These are phyloP conservation scores for Tricholoma saponaceum DNA, from an alignment of 768 basidiomycete species.

Conservation along the genomic window DNA sequence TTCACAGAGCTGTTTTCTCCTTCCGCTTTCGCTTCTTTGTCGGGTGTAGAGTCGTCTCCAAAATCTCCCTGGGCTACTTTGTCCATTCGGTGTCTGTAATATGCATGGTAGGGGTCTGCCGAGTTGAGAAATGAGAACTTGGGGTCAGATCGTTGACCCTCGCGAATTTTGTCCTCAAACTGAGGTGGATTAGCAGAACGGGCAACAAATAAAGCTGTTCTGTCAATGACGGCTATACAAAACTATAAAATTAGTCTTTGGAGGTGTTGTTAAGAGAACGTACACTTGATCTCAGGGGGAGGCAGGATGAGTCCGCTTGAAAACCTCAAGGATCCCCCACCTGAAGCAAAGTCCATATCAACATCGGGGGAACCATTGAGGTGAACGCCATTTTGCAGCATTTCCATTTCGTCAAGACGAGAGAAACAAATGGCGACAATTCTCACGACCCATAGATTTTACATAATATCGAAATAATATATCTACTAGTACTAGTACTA, in stretches of 20 bases:
- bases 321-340: slow-evolving; percentile 45
- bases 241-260: slow-evolving; percentile 6
- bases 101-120: slow-evolving; percentile 96
- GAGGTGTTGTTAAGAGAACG: slow-evolving; percentile 36
- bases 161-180: slow-evolving; percentile 96
- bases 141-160: slow-evolving; percentile 93
- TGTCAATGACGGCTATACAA: slow-evolving; percentile 82
- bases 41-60: slow-evolving; percentile 51
- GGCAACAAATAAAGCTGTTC: slow-evolving; percentile 88
- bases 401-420: slow-evolving; percentile 16
- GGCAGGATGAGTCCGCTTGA: slow-evolving; percentile 89
- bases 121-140: slow-evolving; percentile 99
- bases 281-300: slow-evolving; percentile 93
- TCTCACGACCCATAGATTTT: neutral
- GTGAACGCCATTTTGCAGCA: slow-evolving; percentile 34
- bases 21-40: slow-evolving; percentile 41
- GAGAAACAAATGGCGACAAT: slow-evolving; percentile 10
- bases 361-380: slow-evolving; percentile 37
- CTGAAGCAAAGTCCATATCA: slow-evolving; percentile 33
- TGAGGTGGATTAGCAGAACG: slow-evolving; percentile 90
- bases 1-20: slow-evolving; percentile 25
- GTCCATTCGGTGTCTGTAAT: slow-evolving; percentile 91
- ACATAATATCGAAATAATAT: no score
- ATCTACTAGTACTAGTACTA: no score
- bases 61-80: slow-evolving; percentile 73